Conservation (phyloP, 495 filamentous ascomycete species). For the Xylaria intraflava region DNA sequence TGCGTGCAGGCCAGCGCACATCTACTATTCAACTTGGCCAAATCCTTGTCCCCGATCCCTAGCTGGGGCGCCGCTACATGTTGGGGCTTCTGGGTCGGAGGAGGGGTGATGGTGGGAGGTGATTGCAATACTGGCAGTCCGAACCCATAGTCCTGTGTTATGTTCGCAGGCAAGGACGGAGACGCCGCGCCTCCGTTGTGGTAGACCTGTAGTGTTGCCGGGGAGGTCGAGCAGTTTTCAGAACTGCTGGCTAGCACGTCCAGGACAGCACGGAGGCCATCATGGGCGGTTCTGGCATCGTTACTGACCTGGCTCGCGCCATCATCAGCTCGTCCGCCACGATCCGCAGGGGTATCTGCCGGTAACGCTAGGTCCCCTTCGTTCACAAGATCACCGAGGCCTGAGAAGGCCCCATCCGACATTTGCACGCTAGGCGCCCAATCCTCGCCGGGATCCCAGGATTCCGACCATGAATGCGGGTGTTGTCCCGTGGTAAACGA, state of each 20-base stretch:
- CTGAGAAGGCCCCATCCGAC: neutral
- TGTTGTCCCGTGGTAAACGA: neutral
- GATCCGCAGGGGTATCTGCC: no score
- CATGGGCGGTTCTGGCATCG: neutral
- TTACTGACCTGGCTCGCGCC: neutral
- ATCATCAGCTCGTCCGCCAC: neutral
- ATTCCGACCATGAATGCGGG: neutral
- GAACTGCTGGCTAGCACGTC: neutral
- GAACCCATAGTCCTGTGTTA: neutral
- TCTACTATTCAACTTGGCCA: slow-evolving; percentile 4
- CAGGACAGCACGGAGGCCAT: neutral
- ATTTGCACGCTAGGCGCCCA: slow-evolving; percentile 1
- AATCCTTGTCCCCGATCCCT: neutral
- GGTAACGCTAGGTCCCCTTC: no score
- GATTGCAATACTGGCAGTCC: neutral
- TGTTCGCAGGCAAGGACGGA: neutral
- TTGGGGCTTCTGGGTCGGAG: neutral
- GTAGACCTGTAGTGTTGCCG: neutral
- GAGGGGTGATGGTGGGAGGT: neutral
- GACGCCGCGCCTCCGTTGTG: neutral
- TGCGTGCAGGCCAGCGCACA: slow-evolving; percentile 7
- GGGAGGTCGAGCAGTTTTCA: neutral
- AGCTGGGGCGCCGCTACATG: neutral
- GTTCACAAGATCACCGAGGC: no score
- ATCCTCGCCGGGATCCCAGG: neutral